Percentiles rank a stretch among this genome's conserved stretches.
phyloP scores from a whole-genome alignment of 805 yeast species.

The Ogataea corticis region DNA sequence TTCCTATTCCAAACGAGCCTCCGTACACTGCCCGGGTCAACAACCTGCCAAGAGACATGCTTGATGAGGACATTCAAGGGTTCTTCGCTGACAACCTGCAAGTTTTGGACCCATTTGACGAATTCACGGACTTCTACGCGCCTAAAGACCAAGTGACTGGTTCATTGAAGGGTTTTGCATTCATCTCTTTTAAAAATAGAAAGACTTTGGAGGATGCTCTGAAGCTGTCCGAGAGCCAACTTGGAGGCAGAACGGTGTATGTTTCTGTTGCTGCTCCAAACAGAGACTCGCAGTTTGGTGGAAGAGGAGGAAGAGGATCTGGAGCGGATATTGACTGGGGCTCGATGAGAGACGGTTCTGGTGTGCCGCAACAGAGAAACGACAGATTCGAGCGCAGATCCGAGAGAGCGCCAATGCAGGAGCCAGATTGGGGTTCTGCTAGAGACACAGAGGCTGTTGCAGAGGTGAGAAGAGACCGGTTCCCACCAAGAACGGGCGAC shows the following conservation, averaged over 20 bases:
- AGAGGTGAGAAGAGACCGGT: slow-evolving; percentile 30
- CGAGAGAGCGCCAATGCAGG: slow-evolving; percentile 38
- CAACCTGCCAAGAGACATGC: slow-evolving; percentile 80
- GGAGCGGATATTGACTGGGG: slow-evolving; percentile 59
- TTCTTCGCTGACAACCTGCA: slow-evolving; percentile 58
- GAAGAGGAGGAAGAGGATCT: slow-evolving; percentile 25
- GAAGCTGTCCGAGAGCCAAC: slow-evolving; percentile 42
- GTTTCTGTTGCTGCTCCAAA: slow-evolving; percentile 63
- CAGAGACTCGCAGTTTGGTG: slow-evolving; percentile 38
- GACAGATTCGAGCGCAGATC: slow-evolving; percentile 27
- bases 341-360: slow-evolving; percentile 40
- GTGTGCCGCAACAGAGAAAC: slow-evolving; percentile 24
- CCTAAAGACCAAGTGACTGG: slow-evolving; percentile 71
- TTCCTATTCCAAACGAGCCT: slow-evolving; percentile 85
- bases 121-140: slow-evolving; percentile 64
- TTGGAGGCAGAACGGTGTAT: slow-evolving; percentile 51
- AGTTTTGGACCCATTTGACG: slow-evolving; percentile 48
- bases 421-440: slow-evolving; percentile 48
- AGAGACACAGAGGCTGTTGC: slow-evolving; percentile 29
- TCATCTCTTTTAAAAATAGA: slow-evolving; percentile 49
- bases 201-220: slow-evolving; percentile 52
- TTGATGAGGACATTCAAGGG: slow-evolving; percentile 60
- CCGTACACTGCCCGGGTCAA: slow-evolving; percentile 90
- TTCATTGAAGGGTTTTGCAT: slow-evolving; percentile 60
- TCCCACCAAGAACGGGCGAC: slow-evolving; percentile 15